Evolutionary conservation across 805 yeast species (phyloP).

Genomic region (Nakazawaea wickerhamii): DNA sequence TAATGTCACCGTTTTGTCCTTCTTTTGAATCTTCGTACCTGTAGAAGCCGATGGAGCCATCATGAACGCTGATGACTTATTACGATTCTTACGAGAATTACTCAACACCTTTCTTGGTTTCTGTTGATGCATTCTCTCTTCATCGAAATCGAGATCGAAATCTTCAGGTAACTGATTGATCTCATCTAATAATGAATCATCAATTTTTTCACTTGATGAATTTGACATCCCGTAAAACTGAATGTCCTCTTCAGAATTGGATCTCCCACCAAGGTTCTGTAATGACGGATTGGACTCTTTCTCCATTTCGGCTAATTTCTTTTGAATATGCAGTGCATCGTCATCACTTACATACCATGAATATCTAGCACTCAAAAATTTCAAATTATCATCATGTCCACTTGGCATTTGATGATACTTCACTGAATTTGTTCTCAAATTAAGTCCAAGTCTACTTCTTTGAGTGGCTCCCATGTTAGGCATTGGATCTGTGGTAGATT

Average conservation of each 20-base stretch:
- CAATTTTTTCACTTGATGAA: conserved; percentile 10
- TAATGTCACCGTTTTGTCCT: conserved; percentile 26
- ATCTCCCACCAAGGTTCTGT: not conserved
- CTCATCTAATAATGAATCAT: conserved; percentile 29
- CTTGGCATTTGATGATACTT: conserved; percentile 20
- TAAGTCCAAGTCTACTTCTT: conserved; percentile 3
- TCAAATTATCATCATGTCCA: conserved; percentile 17
- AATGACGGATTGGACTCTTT: not conserved
- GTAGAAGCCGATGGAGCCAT: conserved; percentile 4
- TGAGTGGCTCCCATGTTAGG: conserved; percentile 6
- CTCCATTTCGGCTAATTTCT: not conserved
- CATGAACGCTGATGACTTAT: not conserved
- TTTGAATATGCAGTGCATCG: not conserved
- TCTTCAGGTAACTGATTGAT: conserved; percentile 32
- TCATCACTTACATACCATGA: conserved; percentile 27
- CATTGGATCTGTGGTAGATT: not conserved
- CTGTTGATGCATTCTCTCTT: not conserved
- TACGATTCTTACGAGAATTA: not conserved
- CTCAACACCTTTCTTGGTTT: not conserved
- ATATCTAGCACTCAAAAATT: conserved; percentile 18
- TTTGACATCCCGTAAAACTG: not conserved
- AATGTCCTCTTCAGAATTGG: not conserved
- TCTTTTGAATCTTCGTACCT: conserved; percentile 17
- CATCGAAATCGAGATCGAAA: conserved; percentile 22
- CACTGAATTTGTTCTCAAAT: conserved; percentile 8